Conservation (phyloP, 2,329 filamentous ascomycete species). For the Bipolaris gigantea region DNA sequence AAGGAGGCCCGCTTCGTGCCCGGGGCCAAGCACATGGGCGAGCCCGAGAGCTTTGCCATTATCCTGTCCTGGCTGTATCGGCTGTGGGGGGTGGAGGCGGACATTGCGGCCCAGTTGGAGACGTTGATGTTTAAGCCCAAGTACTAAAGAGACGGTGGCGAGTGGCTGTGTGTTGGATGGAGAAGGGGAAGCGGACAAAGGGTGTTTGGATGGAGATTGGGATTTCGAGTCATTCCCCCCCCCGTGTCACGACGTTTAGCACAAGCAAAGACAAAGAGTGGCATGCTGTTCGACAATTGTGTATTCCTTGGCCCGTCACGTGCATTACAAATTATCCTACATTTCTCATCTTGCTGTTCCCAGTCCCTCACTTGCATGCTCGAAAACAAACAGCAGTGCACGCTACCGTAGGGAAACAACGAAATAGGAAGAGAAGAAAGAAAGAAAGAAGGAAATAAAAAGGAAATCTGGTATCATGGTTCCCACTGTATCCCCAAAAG, state of each 20-base stretch:
- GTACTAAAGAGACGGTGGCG: conserved; percentile 31
- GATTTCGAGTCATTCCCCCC: no score
- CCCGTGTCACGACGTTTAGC: no score
- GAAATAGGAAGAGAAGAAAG: no score
- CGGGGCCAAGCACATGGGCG: conserved; percentile 54
- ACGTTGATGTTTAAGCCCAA: conserved; percentile 53
- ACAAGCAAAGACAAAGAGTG: no score
- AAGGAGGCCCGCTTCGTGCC: conserved; percentile 56
- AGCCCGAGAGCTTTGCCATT: conserved; percentile 53
- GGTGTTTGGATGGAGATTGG: no score
- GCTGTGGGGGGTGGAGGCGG: conserved; percentile 50
- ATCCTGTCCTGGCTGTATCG: conserved; percentile 55
- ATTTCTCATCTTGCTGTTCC: not conserved
- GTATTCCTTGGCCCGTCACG: not conserved
- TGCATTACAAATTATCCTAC: not conserved
- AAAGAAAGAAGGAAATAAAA: not conserved
- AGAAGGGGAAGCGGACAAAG: no score
- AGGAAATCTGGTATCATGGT: not conserved
- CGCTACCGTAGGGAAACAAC: not conserved
- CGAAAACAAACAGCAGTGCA: not conserved
- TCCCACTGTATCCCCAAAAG: not conserved
- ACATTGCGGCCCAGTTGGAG: conserved; percentile 50
- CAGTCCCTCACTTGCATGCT: not conserved
- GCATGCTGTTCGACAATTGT: not conserved
- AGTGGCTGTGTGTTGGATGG: no score